Evolutionary conservation across 257 asterid species (phyloP).

Genomic region (Paulownia fortunei): DNA sequence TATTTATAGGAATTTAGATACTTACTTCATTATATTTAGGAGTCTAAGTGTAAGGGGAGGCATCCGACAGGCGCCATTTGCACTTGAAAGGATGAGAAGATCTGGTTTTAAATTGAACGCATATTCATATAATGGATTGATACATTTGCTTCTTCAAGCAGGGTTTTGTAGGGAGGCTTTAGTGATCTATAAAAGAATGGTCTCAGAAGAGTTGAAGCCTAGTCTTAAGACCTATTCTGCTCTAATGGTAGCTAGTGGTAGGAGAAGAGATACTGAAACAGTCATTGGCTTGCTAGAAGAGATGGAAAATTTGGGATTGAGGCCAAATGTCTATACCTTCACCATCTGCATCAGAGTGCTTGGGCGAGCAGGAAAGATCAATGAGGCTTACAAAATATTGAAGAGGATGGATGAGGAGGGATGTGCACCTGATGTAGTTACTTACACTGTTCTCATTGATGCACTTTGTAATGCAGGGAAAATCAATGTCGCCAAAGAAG

Average conservation of each 20-base stretch:
- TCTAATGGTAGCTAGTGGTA: conserved; percentile 93
- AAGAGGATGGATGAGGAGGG: conserved; percentile 88
- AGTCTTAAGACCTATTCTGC: conserved; percentile 97
- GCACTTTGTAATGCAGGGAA: conserved; percentile 94
- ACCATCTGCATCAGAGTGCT: conserved; percentile 94
- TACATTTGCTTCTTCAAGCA: conserved; percentile 84
- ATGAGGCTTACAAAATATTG: conserved; percentile 67
- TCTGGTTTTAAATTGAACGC: conserved; percentile 80
- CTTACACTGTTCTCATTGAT: conserved; percentile 92
- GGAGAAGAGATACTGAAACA: conserved; percentile 73
- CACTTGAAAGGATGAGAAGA: conserved; percentile 75
- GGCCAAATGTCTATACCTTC: conserved; percentile 90
- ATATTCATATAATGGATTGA: conserved; percentile 91
- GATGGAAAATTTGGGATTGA: conserved; percentile 81
- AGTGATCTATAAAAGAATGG: conserved; percentile 69
- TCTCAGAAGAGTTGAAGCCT: conserved; percentile 79
- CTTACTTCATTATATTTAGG: conserved; percentile 80
- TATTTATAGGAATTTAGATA: conserved; percentile 74
- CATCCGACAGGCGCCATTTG: conserved; percentile 67
- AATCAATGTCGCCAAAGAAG: conserved; percentile 70
- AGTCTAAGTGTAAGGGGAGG: conserved; percentile 77
- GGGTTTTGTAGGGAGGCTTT: conserved; percentile 81
- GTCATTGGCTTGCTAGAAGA: conserved; percentile 80
- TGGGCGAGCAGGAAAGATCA: conserved; percentile 87
- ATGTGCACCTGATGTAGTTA: conserved; percentile 92